phyloP scores from a whole-genome alignment of 352 stramenopile species.

The Globisporangium mamillatum region DNA sequence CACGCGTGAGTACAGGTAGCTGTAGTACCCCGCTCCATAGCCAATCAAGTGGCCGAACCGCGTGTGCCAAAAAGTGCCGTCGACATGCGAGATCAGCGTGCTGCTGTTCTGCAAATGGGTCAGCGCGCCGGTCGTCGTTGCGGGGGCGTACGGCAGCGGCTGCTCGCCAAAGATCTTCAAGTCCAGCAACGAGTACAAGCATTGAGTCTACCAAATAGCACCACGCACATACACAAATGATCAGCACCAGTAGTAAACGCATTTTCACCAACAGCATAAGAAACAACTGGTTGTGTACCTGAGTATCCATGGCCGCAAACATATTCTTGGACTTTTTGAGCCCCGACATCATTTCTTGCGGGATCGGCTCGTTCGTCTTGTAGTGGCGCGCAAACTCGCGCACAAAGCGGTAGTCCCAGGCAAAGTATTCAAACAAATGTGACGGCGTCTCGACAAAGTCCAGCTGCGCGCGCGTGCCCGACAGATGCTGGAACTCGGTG shows the following conservation, averaged over 20 bases:
- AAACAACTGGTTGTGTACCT: not conserved
- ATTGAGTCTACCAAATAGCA: constrained; percentile 53
- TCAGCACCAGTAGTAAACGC: not conserved
- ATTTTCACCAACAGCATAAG: not conserved
- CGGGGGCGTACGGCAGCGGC: constrained; percentile 34
- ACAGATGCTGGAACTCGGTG: constrained; percentile 97
- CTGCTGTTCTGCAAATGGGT: constrained; percentile 65
- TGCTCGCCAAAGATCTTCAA: constrained; percentile 68
- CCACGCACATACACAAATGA: not conserved
- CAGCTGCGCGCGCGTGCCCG: constrained; percentile 89
- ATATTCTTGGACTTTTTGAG: constrained; percentile 81
- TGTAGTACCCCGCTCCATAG: constrained; percentile 92
- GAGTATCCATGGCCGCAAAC: constrained; percentile 88
- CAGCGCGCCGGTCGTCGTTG: constrained; percentile 57
- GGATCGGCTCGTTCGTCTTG: constrained; percentile 75
- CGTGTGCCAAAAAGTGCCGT: constrained; percentile 81
- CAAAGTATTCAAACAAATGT: constrained; percentile 98
- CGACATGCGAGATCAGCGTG: constrained; percentile 73
- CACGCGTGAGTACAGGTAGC: constrained; percentile 89
- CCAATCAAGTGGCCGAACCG: constrained; percentile 88
- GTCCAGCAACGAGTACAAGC: constrained; percentile 80
- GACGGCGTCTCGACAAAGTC: constrained; percentile 96
- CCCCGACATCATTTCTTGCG: constrained; percentile 66
- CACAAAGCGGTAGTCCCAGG: constrained; percentile 89
- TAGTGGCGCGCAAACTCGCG: constrained; percentile 83